Conservation (phyloP, 495 filamentous ascomycete species). For the Polyplosphaeria fusca region DNA sequence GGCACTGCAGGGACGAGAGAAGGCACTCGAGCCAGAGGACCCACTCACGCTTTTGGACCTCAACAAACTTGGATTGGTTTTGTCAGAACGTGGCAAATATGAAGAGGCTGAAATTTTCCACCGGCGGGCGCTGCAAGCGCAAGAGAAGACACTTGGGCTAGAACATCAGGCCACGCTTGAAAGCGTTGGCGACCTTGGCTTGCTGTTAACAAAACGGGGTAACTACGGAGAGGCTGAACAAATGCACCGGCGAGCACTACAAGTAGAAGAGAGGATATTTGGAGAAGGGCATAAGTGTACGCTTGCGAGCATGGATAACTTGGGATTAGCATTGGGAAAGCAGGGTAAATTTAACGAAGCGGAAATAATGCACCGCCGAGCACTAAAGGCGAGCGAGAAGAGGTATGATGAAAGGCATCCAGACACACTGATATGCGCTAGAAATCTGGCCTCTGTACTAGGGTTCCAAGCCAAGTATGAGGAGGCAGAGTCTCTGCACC, state of each 20-base stretch:
- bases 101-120: conserved; percentile 21
- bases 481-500: conserved; percentile 21
- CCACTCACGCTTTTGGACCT: conserved; percentile 43
- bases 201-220: conserved; percentile 7
- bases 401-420: conserved; percentile 5
- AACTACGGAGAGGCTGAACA: conserved; percentile 21
- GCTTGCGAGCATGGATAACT: conserved; percentile 1
- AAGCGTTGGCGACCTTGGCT: conserved; percentile 44
- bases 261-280: conserved; percentile 11
- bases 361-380: conserved; percentile 6
- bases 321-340: neutral
- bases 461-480: no score
- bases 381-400: neutral
- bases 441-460: no score
- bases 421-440: neutral
- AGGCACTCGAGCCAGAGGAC: conserved; percentile 40
- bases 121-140: conserved; percentile 4
- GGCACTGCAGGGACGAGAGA: conserved; percentile 10
- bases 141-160: conserved; percentile 18
- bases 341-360: conserved; percentile 3
- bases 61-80: conserved; percentile 39
- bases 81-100: conserved; percentile 11
- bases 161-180: conserved; percentile 19
- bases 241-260: conserved; percentile 17
- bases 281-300: conserved; percentile 15